Conservation (phyloP, 2,329 filamentous ascomycete species). For the Curvularia hawaiiensis region DNA sequence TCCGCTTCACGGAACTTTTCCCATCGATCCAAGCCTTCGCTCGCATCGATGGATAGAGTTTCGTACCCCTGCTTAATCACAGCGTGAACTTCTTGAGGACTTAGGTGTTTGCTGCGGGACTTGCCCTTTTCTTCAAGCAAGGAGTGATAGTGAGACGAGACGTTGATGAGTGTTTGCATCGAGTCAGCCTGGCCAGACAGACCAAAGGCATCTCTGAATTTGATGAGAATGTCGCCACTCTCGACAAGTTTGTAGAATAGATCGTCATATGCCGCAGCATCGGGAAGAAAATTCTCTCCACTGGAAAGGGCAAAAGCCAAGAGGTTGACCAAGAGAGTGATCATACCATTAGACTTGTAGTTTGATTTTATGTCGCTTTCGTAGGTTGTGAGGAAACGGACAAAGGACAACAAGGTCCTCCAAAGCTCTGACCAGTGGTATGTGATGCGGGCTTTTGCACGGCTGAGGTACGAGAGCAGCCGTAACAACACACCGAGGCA, state of each 20-base stretch:
- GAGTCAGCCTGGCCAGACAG: constrained; percentile 55
- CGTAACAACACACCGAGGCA: constrained; percentile 82
- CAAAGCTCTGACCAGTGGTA: constrained; percentile 98
- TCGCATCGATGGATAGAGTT: constrained; percentile 87
- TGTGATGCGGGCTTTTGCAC: constrained; percentile 76
- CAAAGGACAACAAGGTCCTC: constrained; percentile 82
- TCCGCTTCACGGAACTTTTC: constrained; percentile 86
- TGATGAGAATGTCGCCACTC: constrained; percentile 78
- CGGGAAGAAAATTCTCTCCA: constrained; percentile 89
- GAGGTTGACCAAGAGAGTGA: constrained; percentile 79
- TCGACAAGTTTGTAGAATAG: constrained; percentile 99
- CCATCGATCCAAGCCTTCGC: constrained; percentile 85
- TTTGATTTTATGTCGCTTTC: constrained; percentile 74
- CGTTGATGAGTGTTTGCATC: constrained; percentile 82
- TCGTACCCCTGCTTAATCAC: constrained; percentile 98
- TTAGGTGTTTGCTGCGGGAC: constrained; percentile 68
- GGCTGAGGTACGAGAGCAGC: constrained; percentile 81
- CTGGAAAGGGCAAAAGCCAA: constrained; percentile 82
- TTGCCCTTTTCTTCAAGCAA: constrained; percentile 67
- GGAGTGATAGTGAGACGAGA: constrained; percentile 85
- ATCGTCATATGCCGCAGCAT: constrained; percentile 88
- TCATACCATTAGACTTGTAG: constrained; percentile 71
- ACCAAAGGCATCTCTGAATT: constrained; percentile 80
- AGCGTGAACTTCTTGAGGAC: constrained; percentile 80
- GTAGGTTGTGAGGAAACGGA: constrained; percentile 90